phyloP scores from a whole-genome alignment of 2,329 filamentous ascomycete genomes.

The Paecilomyces formosus region DNA sequence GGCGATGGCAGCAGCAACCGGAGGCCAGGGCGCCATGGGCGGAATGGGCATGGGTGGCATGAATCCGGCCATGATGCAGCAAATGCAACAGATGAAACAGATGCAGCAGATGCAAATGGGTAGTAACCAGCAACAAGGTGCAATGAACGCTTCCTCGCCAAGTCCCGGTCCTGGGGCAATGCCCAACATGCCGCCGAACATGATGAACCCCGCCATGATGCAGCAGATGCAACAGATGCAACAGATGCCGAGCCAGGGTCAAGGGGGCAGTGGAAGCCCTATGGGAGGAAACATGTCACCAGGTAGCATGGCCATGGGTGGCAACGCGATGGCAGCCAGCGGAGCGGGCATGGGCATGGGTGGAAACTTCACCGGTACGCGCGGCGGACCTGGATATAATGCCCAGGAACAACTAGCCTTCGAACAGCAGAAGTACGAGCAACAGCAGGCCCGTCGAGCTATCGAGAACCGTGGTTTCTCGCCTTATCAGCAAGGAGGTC shows the following conservation, averaged over 20 bases:
- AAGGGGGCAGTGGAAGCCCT: conserved; percentile 33
- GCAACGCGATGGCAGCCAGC: conserved; percentile 15
- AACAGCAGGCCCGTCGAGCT: conserved; percentile 54
- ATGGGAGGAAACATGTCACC: conserved; percentile 29
- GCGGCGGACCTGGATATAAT: conserved; percentile 52
- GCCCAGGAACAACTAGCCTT: conserved; percentile 67
- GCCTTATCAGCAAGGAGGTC: conserved; percentile 50
- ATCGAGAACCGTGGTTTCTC: conserved; percentile 35
- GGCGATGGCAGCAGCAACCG: conserved; percentile 44
- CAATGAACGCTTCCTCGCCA: conserved; percentile 28
- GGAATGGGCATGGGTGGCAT: conserved; percentile 55
- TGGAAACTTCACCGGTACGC: conserved; percentile 37
- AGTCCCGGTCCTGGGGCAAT: conserved; percentile 49
- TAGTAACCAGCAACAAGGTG: conserved; percentile 26
- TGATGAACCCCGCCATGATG: conserved; percentile 68
- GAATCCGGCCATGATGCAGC: conserved; percentile 71
- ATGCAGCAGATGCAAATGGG: conserved; percentile 65
- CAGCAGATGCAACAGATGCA: conserved; percentile 63
- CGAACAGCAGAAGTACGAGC: conserved; percentile 72
- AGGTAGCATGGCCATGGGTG: conserved; percentile 16
- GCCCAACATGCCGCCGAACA: conserved; percentile 44
- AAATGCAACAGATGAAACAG: conserved; percentile 59
- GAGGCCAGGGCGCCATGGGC: conserved; percentile 31
- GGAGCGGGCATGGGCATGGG: conserved; percentile 35
- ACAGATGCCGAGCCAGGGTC: conserved; percentile 47